These are phyloP conservation scores for Teratosphaeria destructans DNA, from an alignment of 2,329 filamentous ascomycete species.

Conservation along the genomic window DNA sequence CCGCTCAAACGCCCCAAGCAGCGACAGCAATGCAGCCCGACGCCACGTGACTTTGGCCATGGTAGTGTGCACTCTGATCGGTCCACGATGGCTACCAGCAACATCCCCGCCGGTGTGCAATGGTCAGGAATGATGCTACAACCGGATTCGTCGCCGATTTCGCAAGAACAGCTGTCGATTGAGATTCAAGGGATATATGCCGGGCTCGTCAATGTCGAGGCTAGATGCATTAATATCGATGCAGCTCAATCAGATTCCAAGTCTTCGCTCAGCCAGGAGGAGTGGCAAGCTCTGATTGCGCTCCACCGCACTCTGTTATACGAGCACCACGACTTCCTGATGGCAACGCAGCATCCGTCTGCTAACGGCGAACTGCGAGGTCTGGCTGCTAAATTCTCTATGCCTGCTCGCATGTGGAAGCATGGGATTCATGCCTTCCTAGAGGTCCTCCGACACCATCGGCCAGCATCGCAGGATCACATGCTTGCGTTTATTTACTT, in stretches of 20 bases:
- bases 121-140: background rate
- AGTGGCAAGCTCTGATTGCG: conserved; percentile 77
- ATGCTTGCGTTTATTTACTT: conserved; percentile 88
- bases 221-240: conserved; percentile 77
- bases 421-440: conserved; percentile 60
- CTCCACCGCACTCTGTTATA: conserved; percentile 57
- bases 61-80: background rate
- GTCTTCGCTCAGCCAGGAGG: conserved; percentile 45
- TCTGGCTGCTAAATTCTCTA: conserved; percentile 70
- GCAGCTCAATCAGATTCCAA: conserved; percentile 49
- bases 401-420: conserved; percentile 91
- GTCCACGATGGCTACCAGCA: background rate
- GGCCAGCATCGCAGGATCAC: conserved; percentile 70
- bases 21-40: background rate
- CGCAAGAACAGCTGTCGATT: conserved; percentile 65
- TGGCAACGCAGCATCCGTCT: conserved; percentile 77
- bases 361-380: conserved; percentile 57
- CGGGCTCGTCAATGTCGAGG: conserved; percentile 75
- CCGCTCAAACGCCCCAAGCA: background rate
- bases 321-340: conserved; percentile 49
- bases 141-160: conserved; percentile 39
- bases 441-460: conserved; percentile 50
- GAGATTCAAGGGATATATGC: conserved; percentile 80
- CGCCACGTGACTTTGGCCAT: background rate
- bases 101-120: background rate